phyloP scores from a whole-genome alignment of 768 basidiomycete genomes.

The Asterophora parasitica region DNA sequence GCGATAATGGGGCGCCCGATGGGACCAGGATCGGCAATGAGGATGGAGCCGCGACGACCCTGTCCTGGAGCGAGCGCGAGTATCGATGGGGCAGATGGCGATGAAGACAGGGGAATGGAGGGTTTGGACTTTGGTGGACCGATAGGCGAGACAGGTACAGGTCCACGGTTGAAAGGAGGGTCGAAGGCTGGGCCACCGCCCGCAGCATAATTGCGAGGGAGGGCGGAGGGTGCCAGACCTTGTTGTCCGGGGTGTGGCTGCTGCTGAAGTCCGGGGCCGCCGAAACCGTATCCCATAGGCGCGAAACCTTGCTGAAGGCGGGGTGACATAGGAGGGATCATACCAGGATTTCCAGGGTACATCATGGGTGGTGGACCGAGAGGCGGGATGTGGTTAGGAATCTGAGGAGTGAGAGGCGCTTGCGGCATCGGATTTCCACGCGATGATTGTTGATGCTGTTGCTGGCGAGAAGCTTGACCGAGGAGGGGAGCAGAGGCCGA shows the following conservation, averaged over 20 bases:
- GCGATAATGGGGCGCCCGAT: constrained; percentile 40
- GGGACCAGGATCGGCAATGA: constrained; percentile 48
- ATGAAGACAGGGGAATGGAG: constrained; percentile 21
- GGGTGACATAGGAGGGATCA: constrained; percentile 51
- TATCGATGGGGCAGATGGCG: constrained; percentile 32
- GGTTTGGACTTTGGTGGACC: constrained; percentile 50
- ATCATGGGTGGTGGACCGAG: constrained; percentile 38
- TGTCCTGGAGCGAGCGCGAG: constrained; percentile 42
- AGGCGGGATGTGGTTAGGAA: constrained; percentile 39
- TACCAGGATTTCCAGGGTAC: constrained; percentile 38
- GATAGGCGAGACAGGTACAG: constrained; percentile 41
- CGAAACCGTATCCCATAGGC: constrained; percentile 51
- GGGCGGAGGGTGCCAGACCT: constrained; percentile 46
- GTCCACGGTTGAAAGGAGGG: constrained; percentile 39
- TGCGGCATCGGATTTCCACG: constrained; percentile 37
- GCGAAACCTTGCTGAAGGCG: constrained; percentile 47
- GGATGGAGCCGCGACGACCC: constrained; percentile 41
- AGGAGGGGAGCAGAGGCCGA: constrained; percentile 22
- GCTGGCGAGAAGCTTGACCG: constrained; percentile 29
- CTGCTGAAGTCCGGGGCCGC: constrained; percentile 34
- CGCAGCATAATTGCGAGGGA: constrained; percentile 50
- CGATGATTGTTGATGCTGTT: constrained; percentile 28
- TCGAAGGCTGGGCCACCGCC: constrained; percentile 49
- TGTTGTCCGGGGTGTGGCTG: constrained; percentile 28
- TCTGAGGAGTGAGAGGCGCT: constrained; percentile 46